Percentiles rank a stretch among this genome's conserved stretches.
Conservation (phyloP, 495 filamentous ascomycete genomes). For the Halenospora varia region DNA sequence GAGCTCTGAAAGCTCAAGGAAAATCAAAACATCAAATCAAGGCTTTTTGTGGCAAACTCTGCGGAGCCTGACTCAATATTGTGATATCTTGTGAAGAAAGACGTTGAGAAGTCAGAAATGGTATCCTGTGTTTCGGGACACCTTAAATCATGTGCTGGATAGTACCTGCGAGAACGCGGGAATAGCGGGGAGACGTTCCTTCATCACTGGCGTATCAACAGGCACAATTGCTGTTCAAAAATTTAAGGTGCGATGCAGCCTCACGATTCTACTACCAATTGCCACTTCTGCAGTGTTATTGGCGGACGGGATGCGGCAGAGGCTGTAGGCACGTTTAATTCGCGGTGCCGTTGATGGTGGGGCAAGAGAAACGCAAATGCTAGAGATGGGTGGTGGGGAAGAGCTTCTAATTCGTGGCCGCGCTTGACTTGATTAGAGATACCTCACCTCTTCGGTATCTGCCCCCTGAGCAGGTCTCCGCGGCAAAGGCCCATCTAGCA, state of each 20-base stretch:
- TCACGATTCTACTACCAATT: neutral
- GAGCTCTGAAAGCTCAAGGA: neutral
- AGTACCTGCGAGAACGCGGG: conserved; percentile 7
- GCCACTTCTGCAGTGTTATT: conserved; percentile 1
- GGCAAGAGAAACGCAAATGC: neutral
- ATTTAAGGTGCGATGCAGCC: conserved; percentile 8
- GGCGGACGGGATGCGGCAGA: conserved; percentile 1
- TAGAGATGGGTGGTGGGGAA: neutral
- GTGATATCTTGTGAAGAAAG: conserved; percentile 1
- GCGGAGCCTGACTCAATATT: neutral
- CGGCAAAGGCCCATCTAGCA: neutral
- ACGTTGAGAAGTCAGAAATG: conserved; percentile 11
- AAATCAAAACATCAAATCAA: neutral
- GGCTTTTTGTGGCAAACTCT: neutral
- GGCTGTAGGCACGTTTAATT: conserved; percentile 1
- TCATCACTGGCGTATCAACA: conserved; percentile 9
- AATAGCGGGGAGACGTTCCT: neutral
- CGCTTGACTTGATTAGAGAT: neutral
- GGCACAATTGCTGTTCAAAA: conserved; percentile 10
- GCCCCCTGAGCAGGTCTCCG: neutral
- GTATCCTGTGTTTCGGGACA: conserved; percentile 10
- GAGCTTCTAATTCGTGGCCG: neutral
- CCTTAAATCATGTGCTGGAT: conserved; percentile 15
- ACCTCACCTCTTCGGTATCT: too few relatives aligned
- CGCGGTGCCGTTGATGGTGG: neutral